A percentile compares a stretch with the other conserved stretches of the same genome.
Evolutionary conservation across 495 filamentous ascomycete species (phyloP).

Genomic region (Daldinia bambusicola): DNA sequence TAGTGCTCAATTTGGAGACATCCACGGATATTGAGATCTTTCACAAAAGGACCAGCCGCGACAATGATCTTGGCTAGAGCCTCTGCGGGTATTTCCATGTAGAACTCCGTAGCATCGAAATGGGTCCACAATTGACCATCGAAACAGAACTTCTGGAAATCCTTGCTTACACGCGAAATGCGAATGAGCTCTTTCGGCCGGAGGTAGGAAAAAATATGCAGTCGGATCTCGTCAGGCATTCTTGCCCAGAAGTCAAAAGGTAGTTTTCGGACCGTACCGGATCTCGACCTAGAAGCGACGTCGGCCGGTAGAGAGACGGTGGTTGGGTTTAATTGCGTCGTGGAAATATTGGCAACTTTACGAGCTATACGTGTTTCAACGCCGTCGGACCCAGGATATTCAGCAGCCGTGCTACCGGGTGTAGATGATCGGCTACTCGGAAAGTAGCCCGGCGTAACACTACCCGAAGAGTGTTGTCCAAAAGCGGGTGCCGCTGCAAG

Average conservation of each 20-base stretch:
- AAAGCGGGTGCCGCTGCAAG: constrained; percentile 70
- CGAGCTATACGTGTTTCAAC: constrained; percentile 53
- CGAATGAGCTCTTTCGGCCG: constrained; percentile 84
- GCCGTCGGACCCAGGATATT: constrained; percentile 49
- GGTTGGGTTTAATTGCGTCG: constrained; percentile 47
- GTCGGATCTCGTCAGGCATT: constrained; percentile 84
- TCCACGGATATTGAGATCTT: constrained; percentile 79
- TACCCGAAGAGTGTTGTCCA: constrained; percentile 48
- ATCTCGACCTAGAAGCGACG: constrained; percentile 51
- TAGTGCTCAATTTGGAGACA: constrained; percentile 77
- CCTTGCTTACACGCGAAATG: constrained; percentile 79
- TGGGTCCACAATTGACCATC: constrained; percentile 93
- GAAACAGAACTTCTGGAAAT: constrained; percentile 87
- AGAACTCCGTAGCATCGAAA: constrained; percentile 87
- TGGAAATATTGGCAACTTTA: constrained; percentile 45
- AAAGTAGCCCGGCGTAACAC: constrained; percentile 63
- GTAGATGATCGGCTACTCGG: constrained; percentile 73
- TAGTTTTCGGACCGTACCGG: constrained; percentile 51
- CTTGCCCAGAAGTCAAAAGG: constrained; percentile 79
- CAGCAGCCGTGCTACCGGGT: constrained; percentile 60
- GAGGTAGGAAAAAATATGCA: constrained; percentile 79
- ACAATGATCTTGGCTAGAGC: constrained; percentile 87
- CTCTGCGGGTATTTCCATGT: constrained; percentile 83
- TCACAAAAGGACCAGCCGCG: constrained; percentile 85
- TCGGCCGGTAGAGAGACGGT: constrained; percentile 73